Percentiles rank a stretch among this genome's conserved stretches.
These are phyloP conservation scores for Colletotrichum euphorbiae DNA, from an alignment of 2,329 filamentous ascomycete genomes.

Conservation along the genomic window DNA sequence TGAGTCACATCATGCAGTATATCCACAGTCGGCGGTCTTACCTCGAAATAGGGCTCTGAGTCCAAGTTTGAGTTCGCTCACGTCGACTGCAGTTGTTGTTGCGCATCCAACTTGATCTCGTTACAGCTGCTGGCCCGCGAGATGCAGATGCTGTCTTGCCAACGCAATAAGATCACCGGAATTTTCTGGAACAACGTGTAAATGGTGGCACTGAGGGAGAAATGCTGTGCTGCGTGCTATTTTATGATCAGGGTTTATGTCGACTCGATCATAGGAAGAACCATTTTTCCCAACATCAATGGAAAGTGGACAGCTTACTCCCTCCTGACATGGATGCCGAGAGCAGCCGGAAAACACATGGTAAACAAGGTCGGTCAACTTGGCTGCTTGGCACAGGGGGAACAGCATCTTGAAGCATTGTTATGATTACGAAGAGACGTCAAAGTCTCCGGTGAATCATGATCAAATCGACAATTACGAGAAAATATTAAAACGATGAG, in stretches of 20 bases:
- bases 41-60: not conserved
- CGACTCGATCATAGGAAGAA: not conserved
- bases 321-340: not conserved
- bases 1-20: not conserved
- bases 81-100: too few species aligned
- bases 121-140: too few species aligned
- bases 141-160: too few species aligned
- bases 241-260: not conserved
- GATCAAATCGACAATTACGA: too few species aligned
- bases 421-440: not conserved
- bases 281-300: not conserved
- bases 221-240: not conserved
- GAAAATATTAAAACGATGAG: too few species aligned
- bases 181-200: not conserved
- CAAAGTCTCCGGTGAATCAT: too few species aligned
- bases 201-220: not conserved
- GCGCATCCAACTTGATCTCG: too few species aligned
- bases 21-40: not conserved
- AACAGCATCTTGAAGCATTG: not conserved
- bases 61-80: too few species aligned
- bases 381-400: not conserved
- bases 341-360: not conserved
- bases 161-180: too few species aligned
- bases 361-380: not conserved
- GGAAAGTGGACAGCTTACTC: not conserved